These are phyloP conservation scores for Cymbidium sinense DNA, from an alignment of 106 monocot species.

Conservation along the genomic window DNA sequence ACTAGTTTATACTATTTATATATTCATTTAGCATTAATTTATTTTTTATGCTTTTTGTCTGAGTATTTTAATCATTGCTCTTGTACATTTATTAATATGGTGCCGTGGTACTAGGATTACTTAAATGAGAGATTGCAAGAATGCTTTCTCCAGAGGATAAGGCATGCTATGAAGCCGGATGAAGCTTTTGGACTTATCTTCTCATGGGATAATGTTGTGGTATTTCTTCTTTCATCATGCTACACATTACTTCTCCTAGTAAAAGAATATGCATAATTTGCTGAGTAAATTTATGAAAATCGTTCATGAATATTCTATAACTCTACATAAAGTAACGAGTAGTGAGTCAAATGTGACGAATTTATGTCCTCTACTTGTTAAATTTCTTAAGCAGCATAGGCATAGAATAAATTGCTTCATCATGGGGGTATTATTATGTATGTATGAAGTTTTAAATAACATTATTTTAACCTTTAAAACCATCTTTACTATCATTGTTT, in stretches of 20 bases:
- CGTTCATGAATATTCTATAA: neutral
- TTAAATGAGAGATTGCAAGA: constrained; percentile 89
- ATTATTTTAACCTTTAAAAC: neutral
- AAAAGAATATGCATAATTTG: neutral
- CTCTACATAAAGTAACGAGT: neutral
- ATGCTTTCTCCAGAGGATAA: constrained; percentile 94
- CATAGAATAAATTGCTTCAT: neutral
- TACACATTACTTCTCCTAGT: neutral
- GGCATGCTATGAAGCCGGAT: constrained; percentile 99
- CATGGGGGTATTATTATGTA: neutral
- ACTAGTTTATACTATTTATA: neutral
- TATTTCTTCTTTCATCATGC: constrained; percentile 15
- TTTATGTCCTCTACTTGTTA: constrained; percentile 6
- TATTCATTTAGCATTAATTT: neutral
- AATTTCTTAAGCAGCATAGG: neutral
- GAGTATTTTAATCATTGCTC: neutral
- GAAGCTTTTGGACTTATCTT: constrained; percentile 95
- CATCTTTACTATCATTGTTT: neutral
- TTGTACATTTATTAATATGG: constrained; percentile 4
- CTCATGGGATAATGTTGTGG: constrained; percentile 99
- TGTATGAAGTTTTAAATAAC: neutral
- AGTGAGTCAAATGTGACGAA: neutral
- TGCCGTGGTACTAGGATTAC: constrained; percentile 53
- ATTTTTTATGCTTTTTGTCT: neutral
- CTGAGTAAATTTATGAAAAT: neutral